Evolutionary conservation across 2,329 filamentous ascomycete genomes (phyloP).

Genomic region (Mollisia scopiformis): DNA sequence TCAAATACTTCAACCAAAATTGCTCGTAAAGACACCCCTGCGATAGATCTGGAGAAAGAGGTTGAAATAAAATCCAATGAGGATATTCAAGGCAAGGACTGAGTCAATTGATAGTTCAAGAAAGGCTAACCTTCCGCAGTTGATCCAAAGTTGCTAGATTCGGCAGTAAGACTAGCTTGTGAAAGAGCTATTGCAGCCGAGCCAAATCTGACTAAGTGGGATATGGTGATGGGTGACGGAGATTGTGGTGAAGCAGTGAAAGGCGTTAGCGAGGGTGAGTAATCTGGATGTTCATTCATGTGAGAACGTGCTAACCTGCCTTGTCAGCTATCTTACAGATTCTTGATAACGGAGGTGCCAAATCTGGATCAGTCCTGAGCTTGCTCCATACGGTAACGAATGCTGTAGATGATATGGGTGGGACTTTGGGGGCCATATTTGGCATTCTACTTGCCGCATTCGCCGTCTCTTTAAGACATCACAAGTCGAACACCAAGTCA

Average conservation of each 20-base stretch:
- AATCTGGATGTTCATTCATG: not conserved
- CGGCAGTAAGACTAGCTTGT: constrained; percentile 34
- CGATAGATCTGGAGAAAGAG: constrained; percentile 27
- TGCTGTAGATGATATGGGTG: constrained; percentile 41
- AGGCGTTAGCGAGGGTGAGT: constrained; percentile 26
- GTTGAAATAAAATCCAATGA: constrained; percentile 18
- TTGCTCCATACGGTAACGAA: constrained; percentile 36
- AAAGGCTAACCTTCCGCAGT: constrained; percentile 21
- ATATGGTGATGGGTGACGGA: constrained; percentile 42
- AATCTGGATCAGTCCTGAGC: constrained; percentile 37
- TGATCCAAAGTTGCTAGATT: constrained; percentile 34
- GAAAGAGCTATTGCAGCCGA: constrained; percentile 44
- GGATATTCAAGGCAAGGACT: constrained; percentile 24
- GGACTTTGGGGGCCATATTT: constrained; percentile 38
- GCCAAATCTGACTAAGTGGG: constrained; percentile 55
- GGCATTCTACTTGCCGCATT: constrained; percentile 36
- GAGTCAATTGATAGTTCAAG: not conserved
- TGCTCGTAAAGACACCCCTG: constrained; percentile 4
- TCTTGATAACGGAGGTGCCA: constrained; percentile 34
- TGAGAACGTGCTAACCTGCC: not conserved
- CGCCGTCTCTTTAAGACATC: constrained; percentile 21
- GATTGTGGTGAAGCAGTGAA: constrained; percentile 40
- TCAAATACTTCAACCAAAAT: constrained; percentile 29
- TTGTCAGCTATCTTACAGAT: constrained; percentile 32
- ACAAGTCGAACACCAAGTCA: not conserved